Evolutionary conservation across 345 rosid species (phyloP).

Genomic region (Eucalyptus marginata): DNA sequence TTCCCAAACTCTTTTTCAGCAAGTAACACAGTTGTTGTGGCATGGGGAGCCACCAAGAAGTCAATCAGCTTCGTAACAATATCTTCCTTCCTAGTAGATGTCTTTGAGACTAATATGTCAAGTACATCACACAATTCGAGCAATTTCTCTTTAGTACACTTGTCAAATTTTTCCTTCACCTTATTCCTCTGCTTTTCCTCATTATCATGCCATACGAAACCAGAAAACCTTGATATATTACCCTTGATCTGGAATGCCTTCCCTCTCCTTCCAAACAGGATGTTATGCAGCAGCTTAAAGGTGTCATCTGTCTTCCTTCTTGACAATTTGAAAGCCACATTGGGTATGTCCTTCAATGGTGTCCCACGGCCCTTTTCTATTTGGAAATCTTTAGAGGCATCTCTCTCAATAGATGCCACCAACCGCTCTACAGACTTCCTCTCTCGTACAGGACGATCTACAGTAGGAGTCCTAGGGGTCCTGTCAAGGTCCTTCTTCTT

Average conservation of each 20-base stretch:
- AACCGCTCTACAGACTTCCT: constrained; percentile 92
- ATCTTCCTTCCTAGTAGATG: constrained; percentile 86
- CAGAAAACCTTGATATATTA: constrained; percentile 79
- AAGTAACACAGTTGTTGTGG: constrained; percentile 47
- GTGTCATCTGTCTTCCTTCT: constrained; percentile 73
- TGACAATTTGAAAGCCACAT: constrained; percentile 76
- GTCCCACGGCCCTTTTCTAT: constrained; percentile 86
- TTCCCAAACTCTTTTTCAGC: constrained; percentile 69
- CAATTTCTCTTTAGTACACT: constrained; percentile 74
- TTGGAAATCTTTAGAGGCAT: constrained; percentile 51
- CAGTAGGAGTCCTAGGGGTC: constrained; percentile 54
- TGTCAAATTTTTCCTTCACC: constrained; percentile 78
- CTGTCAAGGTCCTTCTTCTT: constrained; percentile 23
- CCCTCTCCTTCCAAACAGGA: constrained; percentile 78
- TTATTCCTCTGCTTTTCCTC: constrained; percentile 78
- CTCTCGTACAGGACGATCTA: constrained; percentile 88
- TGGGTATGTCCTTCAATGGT: constrained; percentile 86
- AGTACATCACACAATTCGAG: constrained; percentile 77
- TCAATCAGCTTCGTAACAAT: constrained; percentile 51
- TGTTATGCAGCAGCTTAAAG: constrained; percentile 58
- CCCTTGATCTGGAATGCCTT: constrained; percentile 81
- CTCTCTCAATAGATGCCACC: constrained; percentile 71
- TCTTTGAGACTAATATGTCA: constrained; percentile 53
- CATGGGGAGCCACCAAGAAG: constrained; percentile 77
- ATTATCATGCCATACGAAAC: constrained; percentile 81